Evolutionary conservation across 805 yeast species (phyloP).

Genomic region (Lipomyces lipofer): DNA sequence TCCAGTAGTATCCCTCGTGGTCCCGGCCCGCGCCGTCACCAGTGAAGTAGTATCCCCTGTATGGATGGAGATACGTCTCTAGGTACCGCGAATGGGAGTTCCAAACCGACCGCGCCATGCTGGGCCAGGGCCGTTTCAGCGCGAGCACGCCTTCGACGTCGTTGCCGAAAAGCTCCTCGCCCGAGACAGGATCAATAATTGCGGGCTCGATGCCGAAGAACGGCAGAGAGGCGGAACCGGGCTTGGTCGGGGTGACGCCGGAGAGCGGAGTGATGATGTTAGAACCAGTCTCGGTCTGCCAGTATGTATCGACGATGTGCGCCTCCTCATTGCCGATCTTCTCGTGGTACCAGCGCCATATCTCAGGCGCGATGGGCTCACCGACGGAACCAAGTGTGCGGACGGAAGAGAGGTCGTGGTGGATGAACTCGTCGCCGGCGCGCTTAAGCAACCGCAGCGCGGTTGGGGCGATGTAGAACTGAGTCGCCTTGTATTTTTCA

Average conservation of each 20-base stretch:
- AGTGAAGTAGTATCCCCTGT: slow-evolving; percentile 90
- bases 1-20: slow-evolving; percentile 95
- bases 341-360: slow-evolving; percentile 98
- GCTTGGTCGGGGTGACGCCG: slow-evolving; percentile 92
- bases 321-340: slow-evolving; percentile 86
- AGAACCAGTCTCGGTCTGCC: slow-evolving; percentile 99
- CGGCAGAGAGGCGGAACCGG: slow-evolving; percentile 96
- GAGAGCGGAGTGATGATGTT: slow-evolving; percentile 93
- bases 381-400: slow-evolving; percentile 97
- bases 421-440: slow-evolving; percentile 84
- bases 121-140: slow-evolving; percentile 90
- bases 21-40: slow-evolving; percentile 99
- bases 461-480: slow-evolving; percentile 98
- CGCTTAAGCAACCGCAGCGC: slow-evolving; percentile 87
- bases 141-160: slow-evolving; percentile 97
- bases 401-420: slow-evolving; percentile 79
- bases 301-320: slow-evolving; percentile 92
- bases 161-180: slow-evolving; percentile 77
- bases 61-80: slow-evolving; percentile 91
- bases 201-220: slow-evolving; percentile 92
- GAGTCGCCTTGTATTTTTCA: slow-evolving; percentile 87
- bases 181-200: slow-evolving; percentile 90
- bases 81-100: slow-evolving; percentile 81
- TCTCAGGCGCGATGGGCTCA: slow-evolving; percentile 96
- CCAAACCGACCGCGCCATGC: slow-evolving; percentile 96